Percentiles rank a stretch among this genome's conserved stretches.
Evolutionary conservation across 148 eudicot genomes (phyloP).

Genomic region (Linanthus parryae): DNA sequence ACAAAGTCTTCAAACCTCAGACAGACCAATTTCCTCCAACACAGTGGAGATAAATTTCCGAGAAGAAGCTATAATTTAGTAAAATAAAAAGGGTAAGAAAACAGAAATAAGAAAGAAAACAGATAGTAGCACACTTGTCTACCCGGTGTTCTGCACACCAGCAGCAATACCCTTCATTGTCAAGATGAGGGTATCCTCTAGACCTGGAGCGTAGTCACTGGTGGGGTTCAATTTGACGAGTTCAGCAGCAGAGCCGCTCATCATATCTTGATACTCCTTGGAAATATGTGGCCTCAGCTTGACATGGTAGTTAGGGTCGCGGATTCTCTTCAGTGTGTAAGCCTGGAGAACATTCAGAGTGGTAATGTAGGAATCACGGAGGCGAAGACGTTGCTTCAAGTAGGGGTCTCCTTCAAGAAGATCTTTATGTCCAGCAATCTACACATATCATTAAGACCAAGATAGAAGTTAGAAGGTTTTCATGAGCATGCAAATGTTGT

Average conservation of each 20-base stretch:
- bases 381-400: constrained; percentile 78
- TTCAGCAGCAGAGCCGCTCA: constrained; percentile 65
- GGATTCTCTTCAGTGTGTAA: constrained; percentile 78
- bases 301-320: constrained; percentile 74
- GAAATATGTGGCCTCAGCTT: constrained; percentile 80
- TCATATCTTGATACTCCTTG: constrained; percentile 59
- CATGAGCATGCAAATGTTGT: no score
- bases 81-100: no score
- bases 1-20: no score
- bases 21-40: no score
- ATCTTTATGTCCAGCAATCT: constrained; percentile 96
- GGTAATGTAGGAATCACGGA: constrained; percentile 90
- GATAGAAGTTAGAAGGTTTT: no score
- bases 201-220: constrained; percentile 94
- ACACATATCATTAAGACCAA: no score
- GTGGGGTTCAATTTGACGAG: constrained; percentile 79
- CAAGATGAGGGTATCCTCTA: constrained; percentile 95
- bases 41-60: no score
- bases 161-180: constrained; percentile 99
- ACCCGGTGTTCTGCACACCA: constrained; percentile 96
- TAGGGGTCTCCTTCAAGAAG: constrained; percentile 81
- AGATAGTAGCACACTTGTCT: no score
- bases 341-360: constrained; percentile 84
- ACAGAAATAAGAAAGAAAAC: no score
- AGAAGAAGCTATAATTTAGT: no score